Percentiles rank a stretch among this genome's conserved stretches.
phyloP scores from a whole-genome alignment of 768 basidiomycete species.

The Rubroboletus satanas region DNA sequence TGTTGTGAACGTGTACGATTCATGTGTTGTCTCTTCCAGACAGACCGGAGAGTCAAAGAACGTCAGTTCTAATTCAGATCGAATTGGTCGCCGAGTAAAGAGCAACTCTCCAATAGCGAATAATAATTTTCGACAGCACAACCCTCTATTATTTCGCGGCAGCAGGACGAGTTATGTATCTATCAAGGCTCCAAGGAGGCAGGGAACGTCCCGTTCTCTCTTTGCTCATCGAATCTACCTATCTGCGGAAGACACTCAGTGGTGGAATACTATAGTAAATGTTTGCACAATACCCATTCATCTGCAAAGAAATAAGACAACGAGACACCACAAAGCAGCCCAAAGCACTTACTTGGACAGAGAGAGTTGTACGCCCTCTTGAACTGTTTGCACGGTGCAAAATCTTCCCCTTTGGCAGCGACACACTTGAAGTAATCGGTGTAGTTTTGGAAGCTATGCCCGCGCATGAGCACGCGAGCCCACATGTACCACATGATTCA shows the following conservation, averaged over 20 bases:
- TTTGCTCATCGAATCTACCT: slow-evolving; percentile 89
- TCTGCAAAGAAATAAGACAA: slow-evolving; percentile 44
- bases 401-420: slow-evolving; percentile 96
- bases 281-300: slow-evolving; percentile 70
- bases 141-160: slow-evolving; percentile 12
- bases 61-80: background rate
- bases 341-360: slow-evolving; percentile 81
- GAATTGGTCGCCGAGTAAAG: background rate
- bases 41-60: background rate
- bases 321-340: background rate
- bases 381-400: slow-evolving; percentile 98
- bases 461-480: background rate
- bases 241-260: slow-evolving; percentile 44
- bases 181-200: slow-evolving; percentile 78
- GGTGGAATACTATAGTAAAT: background rate
- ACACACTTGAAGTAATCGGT: slow-evolving; percentile 99
- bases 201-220: slow-evolving; percentile 90
- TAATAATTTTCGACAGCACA: background rate
- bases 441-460: slow-evolving; percentile 87
- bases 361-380: slow-evolving; percentile 92
- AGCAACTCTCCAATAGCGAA: background rate
- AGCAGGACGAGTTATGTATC: slow-evolving; percentile 1
- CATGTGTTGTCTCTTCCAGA: background rate
- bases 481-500: background rate
- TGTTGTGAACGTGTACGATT: background rate